Percentiles rank a stretch among this genome's conserved stretches.
Evolutionary conservation across 2,329 filamentous ascomycete genomes (phyloP).

Genomic region (Paramyrothecium sp.): DNA sequence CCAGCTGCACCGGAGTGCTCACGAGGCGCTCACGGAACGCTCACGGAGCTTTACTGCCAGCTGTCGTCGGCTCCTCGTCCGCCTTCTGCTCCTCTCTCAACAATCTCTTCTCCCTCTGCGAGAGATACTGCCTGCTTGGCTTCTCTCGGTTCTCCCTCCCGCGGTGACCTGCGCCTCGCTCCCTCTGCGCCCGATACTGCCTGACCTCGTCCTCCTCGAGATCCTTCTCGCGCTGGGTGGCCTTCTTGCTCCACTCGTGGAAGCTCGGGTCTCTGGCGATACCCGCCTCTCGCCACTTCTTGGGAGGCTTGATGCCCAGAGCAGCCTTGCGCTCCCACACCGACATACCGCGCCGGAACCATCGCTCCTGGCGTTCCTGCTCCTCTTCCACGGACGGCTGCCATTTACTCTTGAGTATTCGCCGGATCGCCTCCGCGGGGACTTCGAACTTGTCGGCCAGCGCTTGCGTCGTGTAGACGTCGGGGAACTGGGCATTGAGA

Average conservation of each 20-base stretch:
- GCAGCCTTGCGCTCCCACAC: constrained; percentile 61
- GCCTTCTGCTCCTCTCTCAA: neutral
- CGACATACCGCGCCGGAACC: constrained; percentile 58
- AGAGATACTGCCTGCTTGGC: too few relatives aligned
- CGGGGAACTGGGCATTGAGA: constrained; percentile 74
- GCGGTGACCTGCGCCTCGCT: neutral
- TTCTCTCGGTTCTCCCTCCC: too few relatives aligned
- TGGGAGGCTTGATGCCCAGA: constrained; percentile 60
- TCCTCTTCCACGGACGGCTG: constrained; percentile 59
- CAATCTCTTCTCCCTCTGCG: constrained; percentile 19
- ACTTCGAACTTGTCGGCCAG: constrained; percentile 80
- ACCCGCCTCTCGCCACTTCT: constrained; percentile 57
- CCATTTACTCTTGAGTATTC: constrained; percentile 83
- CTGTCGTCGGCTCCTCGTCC: neutral
- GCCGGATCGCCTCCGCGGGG: constrained; percentile 81
- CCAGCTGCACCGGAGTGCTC: neutral
- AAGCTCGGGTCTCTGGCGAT: constrained; percentile 43
- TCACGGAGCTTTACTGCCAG: neutral
- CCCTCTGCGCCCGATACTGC: constrained; percentile 9
- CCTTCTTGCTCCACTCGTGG: constrained; percentile 31
- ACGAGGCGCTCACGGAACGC: too few relatives aligned
- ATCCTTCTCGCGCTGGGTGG: constrained; percentile 20
- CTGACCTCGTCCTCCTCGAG: constrained; percentile 21
- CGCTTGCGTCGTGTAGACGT: constrained; percentile 70
- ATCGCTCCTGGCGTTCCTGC: constrained; percentile 55